Base-by-base conservation (phyloP, 1,139 yeast species). In the Protomyces lactucae-debilis region DNA sequence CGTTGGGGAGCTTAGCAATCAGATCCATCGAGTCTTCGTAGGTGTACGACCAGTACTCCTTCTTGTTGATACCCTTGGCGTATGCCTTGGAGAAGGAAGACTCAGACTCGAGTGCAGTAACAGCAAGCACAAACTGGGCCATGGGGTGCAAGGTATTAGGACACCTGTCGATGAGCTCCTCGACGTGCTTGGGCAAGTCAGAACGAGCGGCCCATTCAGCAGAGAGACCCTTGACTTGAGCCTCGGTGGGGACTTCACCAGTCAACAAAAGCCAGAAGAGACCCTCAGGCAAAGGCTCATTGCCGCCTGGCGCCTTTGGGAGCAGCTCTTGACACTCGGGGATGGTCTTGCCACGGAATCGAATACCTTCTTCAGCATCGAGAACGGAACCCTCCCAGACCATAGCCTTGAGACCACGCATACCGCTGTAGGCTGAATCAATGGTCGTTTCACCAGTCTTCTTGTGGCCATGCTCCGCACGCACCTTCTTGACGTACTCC, bases 351-450 rank as follows among this genome's bases (percentile, higher is more conserved):
- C 98, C 98, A 82, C 98, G 90, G 86, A 93, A 93, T 77, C 97
- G 87, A 77, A 93, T 93, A 76, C 99, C 99, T 80, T 93, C 99
- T 71, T 87, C 87, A 72, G 99, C 95, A 80, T 93, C 99, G 77
- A 93, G 83, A 66, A 93, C 99, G 66, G 98, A 92, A 74, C 99
- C 99, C 83, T 93, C 98, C 98, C 98, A 93, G 68, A 93, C 97
- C 73, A 93, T 83, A 75, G 97, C 96, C 78, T 88, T 88, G 79
- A 89, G 87, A 78, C 96, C 96, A 81, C 96, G 86, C 96, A 89
- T 89, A 84, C 99, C 99, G 83, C 98, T 99, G 80, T 93, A 93
- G 64, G 97, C 97, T 82, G 93, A 98, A 79, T 90, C 97, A 71
- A 93, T 83, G 70, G 86, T 82, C 71, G 92, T 95, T 80, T 93